Base-by-base conservation (phyloP, 345 rosid genomes). In the Acer campestre region DNA sequence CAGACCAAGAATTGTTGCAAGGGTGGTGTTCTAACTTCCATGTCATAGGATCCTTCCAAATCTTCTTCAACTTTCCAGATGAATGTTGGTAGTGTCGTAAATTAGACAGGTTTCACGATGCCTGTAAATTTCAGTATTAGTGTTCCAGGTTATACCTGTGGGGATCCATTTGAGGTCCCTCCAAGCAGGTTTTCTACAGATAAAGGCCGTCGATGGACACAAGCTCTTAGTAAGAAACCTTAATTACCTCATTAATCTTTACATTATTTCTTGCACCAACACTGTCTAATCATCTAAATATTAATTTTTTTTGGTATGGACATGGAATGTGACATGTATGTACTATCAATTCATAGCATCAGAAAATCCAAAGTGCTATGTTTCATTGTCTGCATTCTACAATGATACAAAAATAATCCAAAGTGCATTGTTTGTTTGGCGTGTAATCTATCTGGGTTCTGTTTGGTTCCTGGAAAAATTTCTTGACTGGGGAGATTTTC, bases 361-460 rank as follows among this genome's bases (percentile, higher is more conserved):
- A 77, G 75, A 78, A 2, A 74, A 86, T 23, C 98, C 98, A 4
- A 31, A 83, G 67, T 95, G 98, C 73, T 95, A 98, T 70, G 98
- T 95, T 73, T 92, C 98, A 61, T 79, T 93, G 75, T 93, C 98
- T 11, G 87, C 93, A 7, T 93, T 95, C 76, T 95, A 92, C 79
- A 84, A 86, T 56, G 56, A 77, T 68, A 84, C 88, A 13, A 86
- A 27, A 27, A 27, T 27, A 27, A 27, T 27, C 29, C 29, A 27
- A 27, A 27, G 61, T 56, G 61, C 61, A 58, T 58, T 58, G 61
- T 58, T 49, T 49, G 55, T 49, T 49, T 49, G 14, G 14, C 55
- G 1, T 13, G 18, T 12, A 49, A 12, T 49, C 55, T 49, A 13
- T 49, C 17, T 49, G 55, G 55, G 53, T 49, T 13, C 55, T 49